Evolutionary conservation across 2,329 filamentous ascomycete genomes (phyloP).

Genomic region (Daldinia sp.): DNA sequence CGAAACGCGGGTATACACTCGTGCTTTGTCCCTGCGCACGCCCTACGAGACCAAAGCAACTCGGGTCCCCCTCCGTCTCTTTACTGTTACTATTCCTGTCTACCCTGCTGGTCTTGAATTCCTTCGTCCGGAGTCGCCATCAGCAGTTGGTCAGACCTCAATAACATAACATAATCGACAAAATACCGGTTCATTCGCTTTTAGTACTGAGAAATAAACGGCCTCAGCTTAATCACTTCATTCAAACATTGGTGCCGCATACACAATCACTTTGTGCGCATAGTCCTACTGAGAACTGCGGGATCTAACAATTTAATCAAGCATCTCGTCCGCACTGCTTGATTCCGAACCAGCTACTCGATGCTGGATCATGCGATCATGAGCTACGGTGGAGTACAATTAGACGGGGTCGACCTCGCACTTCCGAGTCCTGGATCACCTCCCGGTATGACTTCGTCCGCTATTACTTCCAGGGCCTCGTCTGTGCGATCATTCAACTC

Average conservation of each 20-base stretch:
- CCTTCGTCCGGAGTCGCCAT: conserved; percentile 24
- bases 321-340: neutral
- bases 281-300: neutral
- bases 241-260: conserved; percentile 2
- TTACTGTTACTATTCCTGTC: conserved; percentile 35
- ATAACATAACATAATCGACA: conserved; percentile 24
- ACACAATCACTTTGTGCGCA: conserved; percentile 8
- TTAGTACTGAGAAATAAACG: neutral
- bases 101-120: conserved; percentile 25
- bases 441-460: conserved; percentile 80
- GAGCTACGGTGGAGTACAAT: conserved; percentile 54
- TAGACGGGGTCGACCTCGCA: conserved; percentile 56
- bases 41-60: conserved; percentile 12
- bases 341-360: conserved; percentile 12
- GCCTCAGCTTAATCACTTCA: neutral
- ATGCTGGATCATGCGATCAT: conserved; percentile 53
- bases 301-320: neutral
- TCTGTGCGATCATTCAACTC: conserved; percentile 85
- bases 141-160: conserved; percentile 3
- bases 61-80: conserved; percentile 15
- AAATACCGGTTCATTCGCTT: conserved; percentile 8
- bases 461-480: conserved; percentile 89
- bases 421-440: conserved; percentile 71
- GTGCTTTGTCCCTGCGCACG: conserved; percentile 10
- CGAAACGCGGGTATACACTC: conserved; percentile 15